Percentiles rank a stretch among this genome's conserved stretches.
Conservation (phyloP, 2,329 filamentous ascomycete genomes). For the Aschersonia sp. region DNA sequence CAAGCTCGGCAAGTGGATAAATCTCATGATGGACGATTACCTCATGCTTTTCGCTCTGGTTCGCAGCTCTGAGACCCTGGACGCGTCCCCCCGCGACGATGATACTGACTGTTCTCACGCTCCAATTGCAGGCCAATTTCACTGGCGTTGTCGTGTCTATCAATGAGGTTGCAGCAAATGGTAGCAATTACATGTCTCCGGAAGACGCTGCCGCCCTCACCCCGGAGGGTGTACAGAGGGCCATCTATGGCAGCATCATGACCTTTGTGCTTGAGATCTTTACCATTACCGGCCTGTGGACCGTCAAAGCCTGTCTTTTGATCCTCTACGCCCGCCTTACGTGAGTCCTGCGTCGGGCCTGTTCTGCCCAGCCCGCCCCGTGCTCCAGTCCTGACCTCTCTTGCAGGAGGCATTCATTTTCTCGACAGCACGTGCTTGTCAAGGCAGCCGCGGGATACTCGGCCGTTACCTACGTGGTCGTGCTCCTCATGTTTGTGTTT, state of each 20-base stretch:
- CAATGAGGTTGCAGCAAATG: slow-evolving; percentile 25
- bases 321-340: slow-evolving; percentile 38
- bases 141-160: slow-evolving; percentile 27
- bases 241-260: slow-evolving; percentile 37
- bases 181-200: slow-evolving; percentile 28
- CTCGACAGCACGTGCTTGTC: slow-evolving; percentile 21
- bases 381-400: no score
- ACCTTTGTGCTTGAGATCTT: slow-evolving; percentile 38
- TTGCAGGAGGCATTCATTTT: slow-evolving; percentile 10
- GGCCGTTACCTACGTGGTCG: slow-evolving; percentile 27
- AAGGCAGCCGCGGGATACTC: slow-evolving; percentile 28
- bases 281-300: slow-evolving; percentile 34
- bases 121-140: slow-evolving; percentile 3
- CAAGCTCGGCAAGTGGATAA: slow-evolving; percentile 26
- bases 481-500: slow-evolving; percentile 33
- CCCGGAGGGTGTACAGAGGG: slow-evolving; percentile 20
- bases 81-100: neutral
- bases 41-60: slow-evolving; percentile 36
- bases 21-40: slow-evolving; percentile 41
- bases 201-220: slow-evolving; percentile 26
- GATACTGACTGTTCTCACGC: no score
- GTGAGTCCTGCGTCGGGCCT: slow-evolving; percentile 12
- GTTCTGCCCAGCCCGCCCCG: no score
- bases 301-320: slow-evolving; percentile 35
- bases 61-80: slow-evolving; percentile 4